Conservation (phyloP, 768 basidiomycete genomes). For the Galerina sulciceps region DNA sequence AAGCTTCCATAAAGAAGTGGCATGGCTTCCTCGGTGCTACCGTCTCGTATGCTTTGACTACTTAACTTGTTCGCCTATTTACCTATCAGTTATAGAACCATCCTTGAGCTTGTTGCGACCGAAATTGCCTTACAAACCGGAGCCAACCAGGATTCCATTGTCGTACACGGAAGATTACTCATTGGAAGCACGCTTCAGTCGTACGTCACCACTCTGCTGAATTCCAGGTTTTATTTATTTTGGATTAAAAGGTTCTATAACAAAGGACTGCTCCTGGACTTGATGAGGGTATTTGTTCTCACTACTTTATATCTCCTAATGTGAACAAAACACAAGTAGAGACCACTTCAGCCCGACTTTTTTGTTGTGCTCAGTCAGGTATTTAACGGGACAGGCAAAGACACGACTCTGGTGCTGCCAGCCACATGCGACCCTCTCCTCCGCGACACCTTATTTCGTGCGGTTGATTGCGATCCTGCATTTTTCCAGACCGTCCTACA, state of each 20-base stretch:
- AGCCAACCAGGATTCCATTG: conserved; percentile 60
- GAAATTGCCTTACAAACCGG: conserved; percentile 51
- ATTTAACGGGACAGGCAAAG: conserved; percentile 39
- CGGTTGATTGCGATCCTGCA: conserved; percentile 52
- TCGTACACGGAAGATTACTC: conserved; percentile 59
- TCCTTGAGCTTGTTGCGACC: conserved; percentile 53
- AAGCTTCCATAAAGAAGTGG: conserved; percentile 67
- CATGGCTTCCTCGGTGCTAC: conserved; percentile 54
- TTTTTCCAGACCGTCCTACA: conserved; percentile 56
- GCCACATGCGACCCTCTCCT: conserved; percentile 53
- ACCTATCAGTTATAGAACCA: conserved; percentile 40
- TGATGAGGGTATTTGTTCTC: conserved; percentile 60
- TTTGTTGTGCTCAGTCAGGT: conserved; percentile 59
- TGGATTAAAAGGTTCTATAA: conserved; percentile 50
- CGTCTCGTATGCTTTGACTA: conserved; percentile 47
- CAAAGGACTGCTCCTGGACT: conserved; percentile 57
- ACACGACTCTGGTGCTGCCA: conserved; percentile 27
- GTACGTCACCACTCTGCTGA: conserved; percentile 33
- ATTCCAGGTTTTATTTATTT: background rate
- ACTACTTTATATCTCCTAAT: conserved; percentile 1
- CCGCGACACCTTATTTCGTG: conserved; percentile 56
- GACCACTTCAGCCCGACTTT: conserved; percentile 47
- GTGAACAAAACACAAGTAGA: conserved; percentile 35
- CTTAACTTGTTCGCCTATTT: background rate
- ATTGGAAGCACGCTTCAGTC: conserved; percentile 53